Percentiles rank a stretch among this genome's conserved stretches.
phyloP scores from a whole-genome alignment of 2,329 filamentous ascomycete species.

The Aspergillus costaricaensis region DNA sequence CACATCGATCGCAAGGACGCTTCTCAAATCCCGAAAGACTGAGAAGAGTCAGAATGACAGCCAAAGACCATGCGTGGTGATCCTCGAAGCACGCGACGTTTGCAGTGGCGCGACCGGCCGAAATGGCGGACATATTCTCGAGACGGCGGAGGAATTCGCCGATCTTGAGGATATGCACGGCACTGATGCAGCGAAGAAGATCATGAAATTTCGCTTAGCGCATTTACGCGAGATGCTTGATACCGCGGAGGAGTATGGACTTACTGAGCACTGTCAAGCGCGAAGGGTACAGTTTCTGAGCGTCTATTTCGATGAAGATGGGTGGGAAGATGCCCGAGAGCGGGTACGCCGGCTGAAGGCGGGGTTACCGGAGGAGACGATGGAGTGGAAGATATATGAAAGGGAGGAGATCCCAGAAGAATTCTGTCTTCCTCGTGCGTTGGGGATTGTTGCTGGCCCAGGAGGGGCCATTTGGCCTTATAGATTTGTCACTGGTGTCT shows the following conservation, averaged over 20 bases:
- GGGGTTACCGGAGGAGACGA: conserved; percentile 29
- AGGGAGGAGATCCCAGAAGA: conserved; percentile 25
- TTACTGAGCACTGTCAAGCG: conserved; percentile 25
- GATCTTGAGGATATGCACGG: conserved; percentile 23
- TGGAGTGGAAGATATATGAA: conserved; percentile 30
- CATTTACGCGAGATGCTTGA: conserved; percentile 27
- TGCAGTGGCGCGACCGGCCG: conserved; percentile 38
- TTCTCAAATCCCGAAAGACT: conserved; percentile 17
- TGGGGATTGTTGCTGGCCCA: conserved; percentile 28
- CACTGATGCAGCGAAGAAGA: conserved; percentile 22
- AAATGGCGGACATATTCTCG: conserved; percentile 37
- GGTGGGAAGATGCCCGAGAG: conserved; percentile 24
- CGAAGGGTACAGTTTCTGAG: conserved; percentile 32
- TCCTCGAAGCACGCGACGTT: conserved; percentile 35
- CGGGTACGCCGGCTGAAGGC: conserved; percentile 27
- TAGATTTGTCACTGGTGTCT: conserved; percentile 30
- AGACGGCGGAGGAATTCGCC: conserved; percentile 28
- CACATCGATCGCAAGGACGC: conserved; percentile 25
- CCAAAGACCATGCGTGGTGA: conserved; percentile 19
- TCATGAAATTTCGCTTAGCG: conserved; percentile 26
- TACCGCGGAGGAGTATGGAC: conserved; percentile 23
- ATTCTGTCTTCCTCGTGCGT: conserved; percentile 14
- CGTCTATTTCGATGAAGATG: conserved; percentile 29
- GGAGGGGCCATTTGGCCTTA: conserved; percentile 38
- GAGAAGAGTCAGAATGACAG: not conserved